Conservation (phyloP, 2,329 filamentous ascomycete genomes). For the Endocalyx cinctus region DNA sequence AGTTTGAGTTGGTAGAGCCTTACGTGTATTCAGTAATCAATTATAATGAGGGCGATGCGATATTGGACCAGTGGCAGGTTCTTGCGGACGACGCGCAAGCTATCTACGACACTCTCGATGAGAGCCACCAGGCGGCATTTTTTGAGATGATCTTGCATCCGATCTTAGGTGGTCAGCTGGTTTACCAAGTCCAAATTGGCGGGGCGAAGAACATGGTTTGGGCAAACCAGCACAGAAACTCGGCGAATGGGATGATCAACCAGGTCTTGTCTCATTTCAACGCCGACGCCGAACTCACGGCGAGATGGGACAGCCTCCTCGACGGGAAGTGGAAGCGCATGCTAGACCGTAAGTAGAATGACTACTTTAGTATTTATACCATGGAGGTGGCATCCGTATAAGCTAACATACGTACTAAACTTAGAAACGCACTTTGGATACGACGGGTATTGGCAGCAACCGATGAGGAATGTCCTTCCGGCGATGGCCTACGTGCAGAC, state of each 20-base stretch:
- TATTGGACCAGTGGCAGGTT: slow-evolving; percentile 49
- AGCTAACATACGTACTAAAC: too few species aligned
- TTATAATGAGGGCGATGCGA: slow-evolving; percentile 55
- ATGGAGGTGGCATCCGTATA: too few species aligned
- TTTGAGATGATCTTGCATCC: slow-evolving; percentile 59
- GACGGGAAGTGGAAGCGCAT: slow-evolving; percentile 61
- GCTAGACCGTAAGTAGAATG: slow-evolving; percentile 44
- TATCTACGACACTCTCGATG: slow-evolving; percentile 50
- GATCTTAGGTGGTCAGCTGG: slow-evolving; percentile 49
- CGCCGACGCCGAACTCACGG: slow-evolving; percentile 52
- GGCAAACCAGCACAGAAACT: slow-evolving; percentile 45
- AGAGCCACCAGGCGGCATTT: slow-evolving; percentile 50
- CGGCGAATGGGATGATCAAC: slow-evolving; percentile 47
- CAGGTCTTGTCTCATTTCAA: slow-evolving; percentile 49
- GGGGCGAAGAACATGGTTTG: slow-evolving; percentile 47
- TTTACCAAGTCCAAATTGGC: slow-evolving; percentile 47
- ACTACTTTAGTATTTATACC: slow-evolving; percentile 3
- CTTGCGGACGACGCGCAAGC: slow-evolving; percentile 50
- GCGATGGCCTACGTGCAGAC: slow-evolving; percentile 56
- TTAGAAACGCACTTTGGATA: slow-evolving; percentile 50
- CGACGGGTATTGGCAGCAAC: slow-evolving; percentile 61
- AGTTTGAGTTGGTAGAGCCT: slow-evolving; percentile 55
- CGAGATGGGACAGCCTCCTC: slow-evolving; percentile 52
- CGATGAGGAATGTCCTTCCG: slow-evolving; percentile 65
- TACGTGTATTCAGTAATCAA: slow-evolving; percentile 54